Base-by-base conservation (phyloP, 768 basidiomycete genomes). In the Fomitopsis pulvina region DNA sequence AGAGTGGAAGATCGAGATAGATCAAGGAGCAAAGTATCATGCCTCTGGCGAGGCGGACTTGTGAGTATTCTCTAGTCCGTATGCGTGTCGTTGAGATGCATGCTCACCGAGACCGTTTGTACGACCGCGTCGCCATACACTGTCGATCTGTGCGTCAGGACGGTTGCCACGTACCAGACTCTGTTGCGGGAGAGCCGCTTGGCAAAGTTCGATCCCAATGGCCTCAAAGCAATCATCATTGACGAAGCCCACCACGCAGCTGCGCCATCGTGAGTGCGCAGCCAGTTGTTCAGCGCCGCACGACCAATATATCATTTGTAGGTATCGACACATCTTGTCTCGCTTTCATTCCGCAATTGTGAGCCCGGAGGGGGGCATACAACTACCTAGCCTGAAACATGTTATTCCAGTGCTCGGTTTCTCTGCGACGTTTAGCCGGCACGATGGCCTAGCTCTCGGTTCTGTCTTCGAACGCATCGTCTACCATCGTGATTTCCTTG, bases 191-290 rank as follows among this genome's bases (percentile, higher is more conserved):
- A 73, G 4, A 68, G 76, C 8, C 76, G 90, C 18, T 61, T 92
- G 48, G 71, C 71, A 5, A 95, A 94, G 63, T 95, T 94, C 62
- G 72, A 83, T 59, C 84, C 86, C 2, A 60, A 65, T 9, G 60
- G 53, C 41, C 66, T 90, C 53, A 91, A 86, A 59, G 86, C 85
- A 14, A 72, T 96, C 51, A 81, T 95, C 40, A 73, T 96, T 2
- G 93, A 96, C 60, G 93, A 96, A 67, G 94, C 94, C 0, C 95
- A 97, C 63, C 95, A 98, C 66, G 88, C 94, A 25, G 93, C 90
- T 32, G 89, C 94, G 8, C 83, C 85, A 26, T 92, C 93, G 82
- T 94, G 68, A 51, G 57, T 49, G 5, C 2, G 2, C 29, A 30
- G 29, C 34, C 34, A 16, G 5, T 16, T 12, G 34, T 4, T 16